phyloP scores from a whole-genome alignment of 768 basidiomycete genomes.

The Lenzites betulinus region DNA sequence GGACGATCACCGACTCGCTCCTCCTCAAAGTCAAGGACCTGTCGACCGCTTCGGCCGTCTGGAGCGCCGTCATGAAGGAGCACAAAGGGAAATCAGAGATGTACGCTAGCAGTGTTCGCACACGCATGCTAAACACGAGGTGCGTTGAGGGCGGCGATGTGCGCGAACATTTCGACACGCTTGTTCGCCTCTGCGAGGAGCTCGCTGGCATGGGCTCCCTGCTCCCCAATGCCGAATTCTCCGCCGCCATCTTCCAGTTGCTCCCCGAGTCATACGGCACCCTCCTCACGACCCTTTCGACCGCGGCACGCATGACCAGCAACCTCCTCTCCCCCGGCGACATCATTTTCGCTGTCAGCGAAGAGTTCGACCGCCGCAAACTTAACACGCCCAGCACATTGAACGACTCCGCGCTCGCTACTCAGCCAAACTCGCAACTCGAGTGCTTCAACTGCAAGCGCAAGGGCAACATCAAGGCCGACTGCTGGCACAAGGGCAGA shows the following conservation, averaged over 20 bases:
- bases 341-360: background rate
- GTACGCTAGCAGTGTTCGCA: background rate
- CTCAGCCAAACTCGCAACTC: background rate
- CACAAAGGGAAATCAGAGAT: constrained; percentile 1
- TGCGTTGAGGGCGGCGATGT: background rate
- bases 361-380: constrained; percentile 1
- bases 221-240: background rate
- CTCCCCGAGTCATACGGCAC: constrained; percentile 2
- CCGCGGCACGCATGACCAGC: background rate
- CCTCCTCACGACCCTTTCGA: background rate
- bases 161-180: background rate
- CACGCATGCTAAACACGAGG: background rate
- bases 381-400: no score
- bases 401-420: background rate
- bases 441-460: constrained; percentile 12
- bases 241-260: background rate
- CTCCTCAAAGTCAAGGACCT: constrained; percentile 1
- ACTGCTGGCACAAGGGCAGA: constrained; percentile 4
- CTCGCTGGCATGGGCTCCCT: background rate
- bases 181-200: background rate
- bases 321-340: background rate
- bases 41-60: background rate
- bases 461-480: background rate
- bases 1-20: constrained; percentile 1
- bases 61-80: background rate